phyloP scores from a whole-genome alignment of 2,329 filamentous ascomycete species.

The Penicillium expansum region DNA sequence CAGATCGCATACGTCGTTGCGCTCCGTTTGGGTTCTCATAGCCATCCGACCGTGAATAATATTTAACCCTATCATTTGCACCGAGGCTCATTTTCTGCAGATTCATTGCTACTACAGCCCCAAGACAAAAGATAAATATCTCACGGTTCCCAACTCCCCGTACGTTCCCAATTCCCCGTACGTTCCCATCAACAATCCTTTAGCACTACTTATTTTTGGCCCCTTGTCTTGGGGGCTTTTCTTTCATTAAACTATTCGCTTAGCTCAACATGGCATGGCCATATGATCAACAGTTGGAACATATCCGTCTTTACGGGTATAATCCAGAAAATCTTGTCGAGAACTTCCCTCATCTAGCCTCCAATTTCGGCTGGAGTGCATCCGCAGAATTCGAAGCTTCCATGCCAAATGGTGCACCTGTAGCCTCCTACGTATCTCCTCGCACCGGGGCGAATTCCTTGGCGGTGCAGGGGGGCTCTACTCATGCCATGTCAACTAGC shows the following conservation, averaged over 20 bases:
- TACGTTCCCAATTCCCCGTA: no score
- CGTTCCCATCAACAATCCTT: neutral
- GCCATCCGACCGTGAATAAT: no score
- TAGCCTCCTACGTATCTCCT: neutral
- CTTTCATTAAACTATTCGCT: neutral
- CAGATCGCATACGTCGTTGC: no score
- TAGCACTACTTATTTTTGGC: neutral
- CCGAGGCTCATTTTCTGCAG: no score
- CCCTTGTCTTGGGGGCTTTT: neutral
- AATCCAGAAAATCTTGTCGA: neutral
- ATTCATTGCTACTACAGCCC: no score
- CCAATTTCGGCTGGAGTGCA: neutral
- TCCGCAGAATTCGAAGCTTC: neutral
- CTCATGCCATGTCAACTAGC: neutral
- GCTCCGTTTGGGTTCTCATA: no score
- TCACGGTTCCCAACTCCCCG: no score
- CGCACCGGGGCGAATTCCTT: neutral
- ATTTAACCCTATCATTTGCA: no score
- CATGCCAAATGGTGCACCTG: neutral
- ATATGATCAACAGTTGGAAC: neutral
- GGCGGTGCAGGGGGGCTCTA: neutral
- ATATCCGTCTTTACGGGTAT: neutral
- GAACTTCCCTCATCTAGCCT: neutral
- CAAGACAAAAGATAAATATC: no score
- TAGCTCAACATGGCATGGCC: neutral